Evolutionary conservation across 2,329 filamentous ascomycete genomes (phyloP).

Genomic region (Coccinonectria pachysandricola): DNA sequence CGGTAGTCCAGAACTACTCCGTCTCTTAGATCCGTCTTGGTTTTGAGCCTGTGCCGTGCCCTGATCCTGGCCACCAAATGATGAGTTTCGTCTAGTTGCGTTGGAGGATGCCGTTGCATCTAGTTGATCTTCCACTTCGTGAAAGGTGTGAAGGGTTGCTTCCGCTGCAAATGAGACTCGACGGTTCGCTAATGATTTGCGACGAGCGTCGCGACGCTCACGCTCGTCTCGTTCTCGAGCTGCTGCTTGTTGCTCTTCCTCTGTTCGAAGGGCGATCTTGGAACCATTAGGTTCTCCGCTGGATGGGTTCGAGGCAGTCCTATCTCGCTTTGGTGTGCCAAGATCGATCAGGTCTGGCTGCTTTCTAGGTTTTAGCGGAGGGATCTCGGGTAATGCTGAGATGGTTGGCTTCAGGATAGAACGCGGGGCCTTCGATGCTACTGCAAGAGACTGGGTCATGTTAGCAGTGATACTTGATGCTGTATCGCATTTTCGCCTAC

Average conservation of each 20-base stretch:
- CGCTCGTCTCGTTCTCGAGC: conserved; percentile 60
- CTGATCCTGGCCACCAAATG: conserved; percentile 4
- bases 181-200: conserved; percentile 87
- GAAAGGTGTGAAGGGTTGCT: conserved; percentile 93
- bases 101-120: conserved; percentile 78
- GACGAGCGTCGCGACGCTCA: conserved; percentile 73
- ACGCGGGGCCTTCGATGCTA: conserved; percentile 39
- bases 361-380: conserved; percentile 43
- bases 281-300: conserved; percentile 28
- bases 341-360: conserved; percentile 11
- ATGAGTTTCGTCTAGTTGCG: conserved; percentile 65
- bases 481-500: conserved; percentile 36
- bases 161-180: conserved; percentile 96
- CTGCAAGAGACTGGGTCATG: conserved; percentile 42
- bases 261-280: conserved; percentile 55
- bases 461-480: conserved; percentile 7
- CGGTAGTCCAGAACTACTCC: conserved; percentile 58
- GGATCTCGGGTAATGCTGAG: conserved; percentile 54
- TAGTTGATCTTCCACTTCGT: conserved; percentile 80
- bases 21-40: conserved; percentile 43
- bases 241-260: conserved; percentile 61
- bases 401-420: conserved; percentile 79
- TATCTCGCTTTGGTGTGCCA: conserved; percentile 5
- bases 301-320: conserved; percentile 7
- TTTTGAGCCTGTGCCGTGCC: conserved; percentile 46